Conservation (phyloP, 2,329 filamentous ascomycete species). For the Uncinocarpus reesii region DNA sequence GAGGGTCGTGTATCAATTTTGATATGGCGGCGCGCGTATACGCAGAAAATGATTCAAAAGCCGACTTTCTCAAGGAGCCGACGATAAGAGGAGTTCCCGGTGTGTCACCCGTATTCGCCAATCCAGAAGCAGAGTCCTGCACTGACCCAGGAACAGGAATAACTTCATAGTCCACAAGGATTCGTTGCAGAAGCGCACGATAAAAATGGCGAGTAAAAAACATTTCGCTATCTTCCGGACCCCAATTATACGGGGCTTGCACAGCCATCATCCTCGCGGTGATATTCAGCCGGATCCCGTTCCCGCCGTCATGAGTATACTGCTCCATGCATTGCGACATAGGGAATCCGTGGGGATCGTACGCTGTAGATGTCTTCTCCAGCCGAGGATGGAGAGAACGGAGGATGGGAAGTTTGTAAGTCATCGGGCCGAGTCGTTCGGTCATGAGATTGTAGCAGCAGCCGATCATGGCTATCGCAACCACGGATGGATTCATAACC, state of each 20-base stretch:
- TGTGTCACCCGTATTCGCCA: slow-evolving; percentile 16
- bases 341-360: slow-evolving; percentile 84
- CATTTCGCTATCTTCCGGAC: slow-evolving; percentile 61
- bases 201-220: slow-evolving; percentile 95
- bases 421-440: slow-evolving; percentile 75
- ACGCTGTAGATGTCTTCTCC: slow-evolving; percentile 55
- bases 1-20: slow-evolving; percentile 58
- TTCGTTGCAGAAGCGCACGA: slow-evolving; percentile 76
- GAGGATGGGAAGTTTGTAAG: slow-evolving; percentile 70
- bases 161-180: slow-evolving; percentile 79
- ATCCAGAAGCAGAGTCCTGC: slow-evolving; percentile 16
- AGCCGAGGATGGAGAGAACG: slow-evolving; percentile 65
- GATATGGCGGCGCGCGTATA: slow-evolving; percentile 73
- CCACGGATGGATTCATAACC: slow-evolving; percentile 69
- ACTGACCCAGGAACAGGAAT: slow-evolving; percentile 47
- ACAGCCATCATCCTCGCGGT: slow-evolving; percentile 97
- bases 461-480: slow-evolving; percentile 87
- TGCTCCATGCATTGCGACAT: slow-evolving; percentile 64
- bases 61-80: slow-evolving; percentile 69
- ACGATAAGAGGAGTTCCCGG: slow-evolving; percentile 71
- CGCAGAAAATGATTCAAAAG: slow-evolving; percentile 61
- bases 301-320: slow-evolving; percentile 43
- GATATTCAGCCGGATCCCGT: slow-evolving; percentile 77
- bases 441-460: slow-evolving; percentile 98
- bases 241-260: slow-evolving; percentile 92